Conservation (phyloP, 2,329 filamentous ascomycete species). For the Hymenoscyphus salicellus region DNA sequence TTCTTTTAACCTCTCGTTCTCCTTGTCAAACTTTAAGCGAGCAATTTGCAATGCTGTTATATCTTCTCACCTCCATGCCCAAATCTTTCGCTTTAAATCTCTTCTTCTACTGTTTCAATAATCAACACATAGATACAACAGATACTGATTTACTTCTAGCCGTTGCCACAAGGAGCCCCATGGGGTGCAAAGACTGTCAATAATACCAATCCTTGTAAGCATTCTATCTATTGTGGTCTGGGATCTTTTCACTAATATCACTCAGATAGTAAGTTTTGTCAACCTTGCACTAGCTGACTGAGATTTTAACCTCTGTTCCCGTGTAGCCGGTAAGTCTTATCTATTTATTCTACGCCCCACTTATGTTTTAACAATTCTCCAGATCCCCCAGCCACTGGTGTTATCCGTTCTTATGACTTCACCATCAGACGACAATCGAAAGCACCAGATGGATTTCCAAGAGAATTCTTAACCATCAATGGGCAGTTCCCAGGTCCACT, state of each 20-base stretch:
- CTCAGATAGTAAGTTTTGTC: slow-evolving; percentile 14
- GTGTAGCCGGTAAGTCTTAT: slow-evolving; percentile 1
- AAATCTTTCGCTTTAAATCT: neutral
- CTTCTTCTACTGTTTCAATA: neutral
- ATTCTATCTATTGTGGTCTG: neutral
- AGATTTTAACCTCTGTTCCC: neutral
- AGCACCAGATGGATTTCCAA: slow-evolving; percentile 40
- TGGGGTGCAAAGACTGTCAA: slow-evolving; percentile 47
- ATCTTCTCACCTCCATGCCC: neutral
- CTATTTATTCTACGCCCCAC: neutral
- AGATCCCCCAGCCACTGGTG: slow-evolving; percentile 28
- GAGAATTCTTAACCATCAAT: slow-evolving; percentile 51
- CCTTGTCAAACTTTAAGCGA: neutral
- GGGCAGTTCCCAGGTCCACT: slow-evolving; percentile 36
- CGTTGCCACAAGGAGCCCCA: slow-evolving; percentile 48
- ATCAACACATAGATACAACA: neutral
- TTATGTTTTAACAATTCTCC: neutral
- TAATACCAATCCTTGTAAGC: slow-evolving; percentile 37
- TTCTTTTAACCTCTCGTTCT: neutral
- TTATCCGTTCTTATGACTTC: slow-evolving; percentile 37
- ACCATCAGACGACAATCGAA: slow-evolving; percentile 29
- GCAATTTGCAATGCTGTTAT: neutral
- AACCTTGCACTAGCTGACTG: neutral
- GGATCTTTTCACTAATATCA: neutral
- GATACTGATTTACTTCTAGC: slow-evolving; percentile 30